Evolutionary conservation across 2,329 filamentous ascomycete genomes (phyloP), one percentile per base, ranked within the genome.

Genomic region (Diplodia corticola): DNA sequence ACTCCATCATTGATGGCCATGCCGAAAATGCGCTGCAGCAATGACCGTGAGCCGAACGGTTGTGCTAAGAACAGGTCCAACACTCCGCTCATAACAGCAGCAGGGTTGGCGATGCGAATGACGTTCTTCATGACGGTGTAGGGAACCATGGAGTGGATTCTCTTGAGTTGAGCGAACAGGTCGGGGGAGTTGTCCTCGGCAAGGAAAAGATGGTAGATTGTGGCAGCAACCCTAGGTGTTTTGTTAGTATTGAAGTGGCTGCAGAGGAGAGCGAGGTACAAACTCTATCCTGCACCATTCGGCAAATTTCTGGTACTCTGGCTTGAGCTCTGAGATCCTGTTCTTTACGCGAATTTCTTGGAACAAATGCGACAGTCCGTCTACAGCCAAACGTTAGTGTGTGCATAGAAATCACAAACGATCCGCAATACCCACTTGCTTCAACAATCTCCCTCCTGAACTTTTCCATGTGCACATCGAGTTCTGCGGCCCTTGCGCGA

Each of bases 111-210:
- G 71, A 98, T 92, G 66, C 94, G 89, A 73, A 99, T 98, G 54
- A 97, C 92, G 75, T 98, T 97, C 82, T 99, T 99, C 76, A 99
- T 84, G 57, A 97, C 83, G 0, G 89, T 90, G 75, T 99, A 99
- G 0, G 95, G 95, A 51, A 99, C 90, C 65, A 98, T 85, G 0
- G 93, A 97, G 76, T 99, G 95, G 63, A 98, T 97, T 68, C 91
- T 88, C 80, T 94, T 97, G 4, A 91, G 89, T 78, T 99, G 95
- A 0, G 93, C 92, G 77, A 98, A 98, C 33, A 99, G 80, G 75
- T 99, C 95, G 0, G 95, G 93, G 0, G 94, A 97, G 78, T 99
- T 99, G 80, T 99, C 95, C 77, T 99, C 95, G 5, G 95, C 95
- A 51, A 99, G 85, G 83, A 99, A 99, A 37, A 99, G 83, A 77